Percentiles rank a stretch among this genome's conserved stretches.
Conservation (phyloP, 176 grass and related monocot species). For the Panicum miliaceum region DNA sequence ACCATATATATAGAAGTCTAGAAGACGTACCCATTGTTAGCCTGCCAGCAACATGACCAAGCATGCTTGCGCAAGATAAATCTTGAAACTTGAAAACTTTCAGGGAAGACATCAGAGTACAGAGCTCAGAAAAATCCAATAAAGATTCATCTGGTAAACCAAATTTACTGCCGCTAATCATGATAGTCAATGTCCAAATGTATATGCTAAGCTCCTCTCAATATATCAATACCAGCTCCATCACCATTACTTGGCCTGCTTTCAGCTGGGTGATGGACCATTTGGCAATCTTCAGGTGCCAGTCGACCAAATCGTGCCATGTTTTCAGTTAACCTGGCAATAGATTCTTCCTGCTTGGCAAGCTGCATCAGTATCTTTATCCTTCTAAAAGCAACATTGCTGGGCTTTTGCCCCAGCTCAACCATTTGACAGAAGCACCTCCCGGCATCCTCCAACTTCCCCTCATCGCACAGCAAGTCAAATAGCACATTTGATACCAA, state of each 20-base stretch:
- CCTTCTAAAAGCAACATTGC: slow-evolving; percentile 69
- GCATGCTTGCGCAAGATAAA: background rate
- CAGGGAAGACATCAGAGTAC: background rate
- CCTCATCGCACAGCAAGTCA: slow-evolving; percentile 80
- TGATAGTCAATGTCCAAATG: background rate
- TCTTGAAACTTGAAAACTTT: slow-evolving; percentile 26
- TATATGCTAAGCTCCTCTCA: slow-evolving; percentile 1
- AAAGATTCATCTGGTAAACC: background rate
- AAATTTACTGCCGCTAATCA: slow-evolving; percentile 22
- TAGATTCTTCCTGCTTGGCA: slow-evolving; percentile 70
- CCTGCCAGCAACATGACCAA: slow-evolving; percentile 2
- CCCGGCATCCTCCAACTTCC: slow-evolving; percentile 79
- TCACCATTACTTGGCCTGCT: slow-evolving; percentile 1
- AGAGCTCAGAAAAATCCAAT: background rate
- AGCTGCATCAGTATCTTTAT: slow-evolving; percentile 93
- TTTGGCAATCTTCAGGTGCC: slow-evolving; percentile 44
- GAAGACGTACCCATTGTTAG: slow-evolving; percentile 5
- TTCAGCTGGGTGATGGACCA: slow-evolving; percentile 26
- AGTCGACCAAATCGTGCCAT: slow-evolving; percentile 48
- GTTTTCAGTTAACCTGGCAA: slow-evolving; percentile 55
- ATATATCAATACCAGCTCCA: slow-evolving; percentile 4
- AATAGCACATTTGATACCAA: slow-evolving; percentile 86
- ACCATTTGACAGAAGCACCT: slow-evolving; percentile 83
- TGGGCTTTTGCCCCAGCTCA: slow-evolving; percentile 72
- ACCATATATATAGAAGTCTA: background rate